Percentiles rank a stretch among this genome's conserved stretches.
phyloP scores from a whole-genome alignment of 2,329 filamentous ascomycete genomes.

The Fusarium miscanthi region DNA sequence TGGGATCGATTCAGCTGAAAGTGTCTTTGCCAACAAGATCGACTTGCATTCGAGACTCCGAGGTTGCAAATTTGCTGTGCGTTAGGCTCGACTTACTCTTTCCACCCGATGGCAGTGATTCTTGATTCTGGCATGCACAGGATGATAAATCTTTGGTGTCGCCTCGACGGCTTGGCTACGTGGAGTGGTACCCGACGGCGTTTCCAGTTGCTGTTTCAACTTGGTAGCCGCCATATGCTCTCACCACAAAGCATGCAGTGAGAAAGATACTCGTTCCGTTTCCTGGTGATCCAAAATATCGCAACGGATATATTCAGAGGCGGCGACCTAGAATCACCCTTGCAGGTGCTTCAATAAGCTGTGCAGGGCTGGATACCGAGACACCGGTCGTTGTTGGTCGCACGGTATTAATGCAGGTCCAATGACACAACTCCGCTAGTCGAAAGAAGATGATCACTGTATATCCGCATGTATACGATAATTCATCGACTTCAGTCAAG shows the following conservation, averaged over 20 bases:
- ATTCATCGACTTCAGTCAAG: background rate
- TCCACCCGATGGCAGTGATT: background rate
- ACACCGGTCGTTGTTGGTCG: constrained; percentile 15
- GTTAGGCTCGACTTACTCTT: background rate
- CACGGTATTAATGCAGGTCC: constrained; percentile 10
- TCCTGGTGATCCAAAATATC: background rate
- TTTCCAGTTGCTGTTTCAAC: constrained; percentile 35
- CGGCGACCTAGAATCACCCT: background rate
- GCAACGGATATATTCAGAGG: background rate
- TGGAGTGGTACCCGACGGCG: constrained; percentile 6
- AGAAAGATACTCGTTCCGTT: constrained; percentile 2
- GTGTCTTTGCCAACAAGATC: background rate
- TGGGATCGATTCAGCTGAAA: constrained; percentile 22
- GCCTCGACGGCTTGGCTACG: background rate
- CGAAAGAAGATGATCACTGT: background rate
- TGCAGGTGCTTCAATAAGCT: background rate
- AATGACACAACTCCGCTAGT: constrained; percentile 1
- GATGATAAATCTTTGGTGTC: background rate
- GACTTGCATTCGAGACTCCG: background rate
- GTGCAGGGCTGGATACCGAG: constrained; percentile 20
- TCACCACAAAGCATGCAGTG: background rate
- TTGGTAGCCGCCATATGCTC: constrained; percentile 20
- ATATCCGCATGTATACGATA: background rate
- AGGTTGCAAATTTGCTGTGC: background rate
- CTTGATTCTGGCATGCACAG: background rate